Evolutionary conservation across 163 green algal species (phyloP).

Genomic region (Chlorella variabilis): DNA sequence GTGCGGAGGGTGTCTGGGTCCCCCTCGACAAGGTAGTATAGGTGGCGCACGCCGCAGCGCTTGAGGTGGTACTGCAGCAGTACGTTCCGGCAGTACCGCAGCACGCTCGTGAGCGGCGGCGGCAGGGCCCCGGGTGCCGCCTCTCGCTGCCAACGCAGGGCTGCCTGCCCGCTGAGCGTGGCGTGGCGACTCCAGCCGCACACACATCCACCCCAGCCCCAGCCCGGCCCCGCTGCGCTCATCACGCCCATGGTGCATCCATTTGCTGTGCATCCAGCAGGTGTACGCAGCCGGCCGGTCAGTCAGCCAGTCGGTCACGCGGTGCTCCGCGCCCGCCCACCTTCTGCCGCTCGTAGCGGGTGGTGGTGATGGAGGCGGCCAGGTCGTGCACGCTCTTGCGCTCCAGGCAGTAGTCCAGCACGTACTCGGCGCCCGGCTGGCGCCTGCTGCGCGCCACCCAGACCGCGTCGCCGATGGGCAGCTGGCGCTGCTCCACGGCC

Average conservation of each 20-base stretch:
- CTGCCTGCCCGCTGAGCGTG: too few relatives aligned
- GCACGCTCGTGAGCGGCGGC: background rate
- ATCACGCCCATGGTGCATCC: too few relatives aligned
- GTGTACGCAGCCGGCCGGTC: too few relatives aligned
- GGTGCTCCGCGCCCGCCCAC: too few relatives aligned
- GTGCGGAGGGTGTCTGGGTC: slow-evolving; percentile 53
- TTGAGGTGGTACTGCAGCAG: slow-evolving; percentile 57
- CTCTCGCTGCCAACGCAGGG: background rate
- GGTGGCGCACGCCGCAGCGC: slow-evolving; percentile 64
- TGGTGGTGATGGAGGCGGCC: slow-evolving; percentile 52
- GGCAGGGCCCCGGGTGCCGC: background rate
- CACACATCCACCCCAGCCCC: too few relatives aligned
- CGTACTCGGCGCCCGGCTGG: slow-evolving; percentile 55
- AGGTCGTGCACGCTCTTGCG: slow-evolving; percentile 80
- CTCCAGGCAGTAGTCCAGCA: slow-evolving; percentile 83
- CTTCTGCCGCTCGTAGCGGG: slow-evolving; percentile 81
- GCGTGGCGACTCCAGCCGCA: too few relatives aligned
- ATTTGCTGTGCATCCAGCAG: too few relatives aligned
- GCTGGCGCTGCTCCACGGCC: slow-evolving; percentile 39
- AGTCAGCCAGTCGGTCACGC: too few relatives aligned
- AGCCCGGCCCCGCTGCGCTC: too few relatives aligned
- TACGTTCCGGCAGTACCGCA: background rate
- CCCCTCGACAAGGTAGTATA: slow-evolving; percentile 82
- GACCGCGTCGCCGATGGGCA: slow-evolving; percentile 67
- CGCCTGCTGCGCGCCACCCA: slow-evolving; percentile 68